Evolutionary conservation across 331 rosid species (phyloP).

Genomic region (Malus hybrid): DNA sequence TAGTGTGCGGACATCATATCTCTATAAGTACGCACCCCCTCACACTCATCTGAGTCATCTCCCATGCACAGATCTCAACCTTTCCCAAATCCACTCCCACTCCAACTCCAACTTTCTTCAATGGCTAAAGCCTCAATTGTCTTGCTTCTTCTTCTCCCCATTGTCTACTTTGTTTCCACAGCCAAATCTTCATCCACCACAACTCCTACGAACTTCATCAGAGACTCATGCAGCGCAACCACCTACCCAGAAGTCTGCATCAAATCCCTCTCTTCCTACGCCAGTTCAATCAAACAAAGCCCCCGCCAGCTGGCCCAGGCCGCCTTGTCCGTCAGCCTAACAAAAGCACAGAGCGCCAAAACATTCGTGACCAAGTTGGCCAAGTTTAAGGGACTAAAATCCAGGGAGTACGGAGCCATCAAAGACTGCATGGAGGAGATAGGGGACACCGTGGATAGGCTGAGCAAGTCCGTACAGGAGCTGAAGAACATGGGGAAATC

Average conservation of each 20-base stretch:
- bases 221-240: constrained; percentile 46
- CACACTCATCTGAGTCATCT: too few relatives aligned
- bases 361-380: constrained; percentile 33
- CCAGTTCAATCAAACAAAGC: constrained; percentile 43
- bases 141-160: constrained; percentile 5
- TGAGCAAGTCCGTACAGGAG: constrained; percentile 46
- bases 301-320: constrained; percentile 60
- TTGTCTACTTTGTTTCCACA: neutral
- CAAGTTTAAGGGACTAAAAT: constrained; percentile 34
- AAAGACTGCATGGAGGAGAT: constrained; percentile 60
- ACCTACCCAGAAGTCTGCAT: constrained; percentile 56
- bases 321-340: constrained; percentile 47
- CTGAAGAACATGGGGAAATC: constrained; percentile 31
- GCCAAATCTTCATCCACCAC: constrained; percentile 9
- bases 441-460: constrained; percentile 54
- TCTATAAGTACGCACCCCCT: neutral
- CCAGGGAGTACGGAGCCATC: constrained; percentile 44
- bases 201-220: constrained; percentile 37
- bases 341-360: constrained; percentile 27
- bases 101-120: neutral
- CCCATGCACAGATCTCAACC: neutral
- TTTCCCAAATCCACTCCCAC: neutral
- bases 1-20: neutral
- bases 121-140: constrained; percentile 34
- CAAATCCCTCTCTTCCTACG: constrained; percentile 43